Percentiles rank a stretch among this genome's conserved stretches.
Evolutionary conservation across 148 eudicot genomes (phyloP).

Genomic region (Cornus florida): DNA sequence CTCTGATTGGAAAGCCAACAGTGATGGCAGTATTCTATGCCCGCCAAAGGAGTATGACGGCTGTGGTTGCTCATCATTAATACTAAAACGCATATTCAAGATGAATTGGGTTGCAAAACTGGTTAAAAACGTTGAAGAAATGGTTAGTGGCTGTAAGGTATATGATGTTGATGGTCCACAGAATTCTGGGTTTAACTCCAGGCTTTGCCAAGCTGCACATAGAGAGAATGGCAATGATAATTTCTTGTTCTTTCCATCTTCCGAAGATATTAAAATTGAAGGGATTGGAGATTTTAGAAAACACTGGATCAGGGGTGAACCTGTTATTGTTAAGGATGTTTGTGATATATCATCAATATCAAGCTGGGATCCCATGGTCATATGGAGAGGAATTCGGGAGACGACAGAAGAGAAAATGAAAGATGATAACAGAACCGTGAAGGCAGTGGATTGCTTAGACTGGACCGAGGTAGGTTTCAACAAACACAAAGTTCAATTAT

Average conservation of each 20-base stretch:
- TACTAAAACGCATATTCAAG: constrained; percentile 78
- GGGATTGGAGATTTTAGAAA: constrained; percentile 72
- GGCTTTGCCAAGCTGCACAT: constrained; percentile 46
- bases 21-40: constrained; percentile 82
- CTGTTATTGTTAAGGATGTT: constrained; percentile 76
- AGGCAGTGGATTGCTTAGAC: constrained; percentile 79
- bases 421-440: constrained; percentile 67
- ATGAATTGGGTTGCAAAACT: constrained; percentile 98
- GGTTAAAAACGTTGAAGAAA: constrained; percentile 89
- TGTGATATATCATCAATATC: constrained; percentile 57
- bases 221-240: constrained; percentile 55
- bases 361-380: constrained; percentile 82
- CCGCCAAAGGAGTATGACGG: constrained; percentile 78
- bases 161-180: constrained; percentile 25
- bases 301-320: constrained; percentile 78
- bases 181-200: constrained; percentile 29
- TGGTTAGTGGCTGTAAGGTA: constrained; percentile 81
- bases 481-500: background rate
- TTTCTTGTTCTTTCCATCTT: constrained; percentile 68
- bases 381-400: constrained; percentile 79
- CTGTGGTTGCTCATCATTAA: constrained; percentile 62
- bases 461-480: constrained; percentile 67
- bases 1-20: constrained; percentile 76
- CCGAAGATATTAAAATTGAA: constrained; percentile 56
- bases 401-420: constrained; percentile 66